These are phyloP conservation scores for Lophiostoma macrostomum DNA, from an alignment of 495 filamentous ascomycete species.

Conservation along the genomic window DNA sequence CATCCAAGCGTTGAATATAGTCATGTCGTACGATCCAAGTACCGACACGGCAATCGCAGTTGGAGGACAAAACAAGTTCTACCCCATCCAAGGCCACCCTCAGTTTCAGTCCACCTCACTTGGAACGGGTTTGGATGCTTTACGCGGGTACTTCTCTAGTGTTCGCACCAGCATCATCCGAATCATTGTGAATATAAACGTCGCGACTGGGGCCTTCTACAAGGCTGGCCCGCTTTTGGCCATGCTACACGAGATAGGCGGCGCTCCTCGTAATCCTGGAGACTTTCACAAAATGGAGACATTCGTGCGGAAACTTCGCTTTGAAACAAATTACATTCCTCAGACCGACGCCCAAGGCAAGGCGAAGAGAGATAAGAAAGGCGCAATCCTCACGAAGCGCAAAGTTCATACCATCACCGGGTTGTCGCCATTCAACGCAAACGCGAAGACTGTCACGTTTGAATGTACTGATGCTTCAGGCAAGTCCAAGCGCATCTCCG, in stretches of 20 bases:
- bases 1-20: constrained; percentile 56
- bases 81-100: constrained; percentile 22
- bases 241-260: constrained; percentile 32
- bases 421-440: constrained; percentile 7
- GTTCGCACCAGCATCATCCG: constrained; percentile 43
- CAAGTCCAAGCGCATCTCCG: constrained; percentile 8
- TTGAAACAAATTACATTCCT: constrained; percentile 30
- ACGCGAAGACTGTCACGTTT: constrained; percentile 4
- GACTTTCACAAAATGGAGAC: background rate
- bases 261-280: background rate
- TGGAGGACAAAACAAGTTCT: constrained; percentile 37
- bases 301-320: constrained; percentile 33
- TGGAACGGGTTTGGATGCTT: constrained; percentile 42
- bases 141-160: constrained; percentile 50
- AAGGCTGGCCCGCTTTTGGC: constrained; percentile 31
- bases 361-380: constrained; percentile 8
- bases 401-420: constrained; percentile 23
- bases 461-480: constrained; percentile 17
- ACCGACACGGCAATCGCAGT: constrained; percentile 40
- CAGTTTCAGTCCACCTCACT: constrained; percentile 31
- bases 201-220: constrained; percentile 48
- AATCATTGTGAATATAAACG: constrained; percentile 52
- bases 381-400: constrained; percentile 3
- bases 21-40: constrained; percentile 41
- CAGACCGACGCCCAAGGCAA: constrained; percentile 21